Conservation (phyloP, 2,329 filamentous ascomycete species). For the Botrytis tulipae region DNA sequence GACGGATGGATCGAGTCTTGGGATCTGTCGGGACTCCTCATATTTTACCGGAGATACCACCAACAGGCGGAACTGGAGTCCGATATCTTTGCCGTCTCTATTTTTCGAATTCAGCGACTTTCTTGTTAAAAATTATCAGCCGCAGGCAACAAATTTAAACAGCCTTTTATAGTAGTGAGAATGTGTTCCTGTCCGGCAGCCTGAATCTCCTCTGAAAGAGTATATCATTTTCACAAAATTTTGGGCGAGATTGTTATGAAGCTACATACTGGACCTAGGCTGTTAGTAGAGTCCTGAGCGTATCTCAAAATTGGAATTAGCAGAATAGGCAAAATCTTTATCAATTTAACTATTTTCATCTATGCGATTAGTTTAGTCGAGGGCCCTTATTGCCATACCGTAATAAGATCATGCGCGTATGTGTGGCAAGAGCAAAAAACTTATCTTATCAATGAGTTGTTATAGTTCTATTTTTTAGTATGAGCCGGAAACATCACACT, state of each 20-base stretch:
- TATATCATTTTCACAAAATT: neutral
- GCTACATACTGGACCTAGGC: neutral
- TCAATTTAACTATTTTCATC: neutral
- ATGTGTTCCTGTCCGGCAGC: neutral
- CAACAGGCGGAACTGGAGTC: neutral
- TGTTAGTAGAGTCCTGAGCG: neutral
- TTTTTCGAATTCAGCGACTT: neutral
- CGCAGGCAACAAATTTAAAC: neutral
- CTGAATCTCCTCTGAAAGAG: too few species aligned
- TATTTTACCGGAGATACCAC: neutral
- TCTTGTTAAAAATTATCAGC: neutral
- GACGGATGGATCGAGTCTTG: neutral
- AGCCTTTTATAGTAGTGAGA: neutral
- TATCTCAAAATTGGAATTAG: neutral
- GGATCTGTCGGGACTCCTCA: neutral
- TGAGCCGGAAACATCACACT: neutral
- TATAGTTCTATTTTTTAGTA: neutral
- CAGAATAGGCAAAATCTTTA: neutral
- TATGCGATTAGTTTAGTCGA: neutral
- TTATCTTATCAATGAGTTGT: neutral
- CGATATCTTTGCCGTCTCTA: neutral
- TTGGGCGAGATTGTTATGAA: neutral
- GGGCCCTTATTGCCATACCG: neutral
- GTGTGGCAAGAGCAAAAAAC: neutral
- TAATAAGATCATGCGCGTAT: neutral